Evolutionary conservation across 192 early-diverging fungal species (phyloP), one percentile per base, ranked within the genome.

Genomic region (Radiomyces spectabilis): DNA sequence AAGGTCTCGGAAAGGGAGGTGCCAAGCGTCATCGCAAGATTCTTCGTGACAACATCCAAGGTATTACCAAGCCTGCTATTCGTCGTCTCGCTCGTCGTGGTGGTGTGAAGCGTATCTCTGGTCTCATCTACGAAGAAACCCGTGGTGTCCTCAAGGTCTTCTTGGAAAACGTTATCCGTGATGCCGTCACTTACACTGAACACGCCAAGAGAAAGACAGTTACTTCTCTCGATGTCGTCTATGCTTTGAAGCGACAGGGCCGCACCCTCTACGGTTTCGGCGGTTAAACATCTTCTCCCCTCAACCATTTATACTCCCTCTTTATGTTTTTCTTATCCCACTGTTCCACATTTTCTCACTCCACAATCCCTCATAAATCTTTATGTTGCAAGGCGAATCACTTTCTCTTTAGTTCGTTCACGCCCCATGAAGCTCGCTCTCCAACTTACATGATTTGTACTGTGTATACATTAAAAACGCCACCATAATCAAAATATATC

Each of bases 41-140:
- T 84, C 85, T 97, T 61, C 88, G 94, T 64, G 94, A 97, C 69
- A 97, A 97, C 88, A 92, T 90, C 68, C 88, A 89, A 70, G 78
- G 46, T 31, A 63, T 70, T 51, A 70, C 68, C 41, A 63, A 64
- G 61, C 68, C 68, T 56, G 68, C 93, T 62, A 92, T 94, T 67
- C 90, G 92, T 66, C 92, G 92, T 87, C 90, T 98, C 48, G 95
- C 95, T 30, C 92, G 95, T 69, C 92, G 95, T 94, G 95, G 95
- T 44, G 95, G 95, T 80, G 95, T 98, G 68, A 98, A 98, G 87
- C 94, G 96, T 88, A 98, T 98, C 79, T 95, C 93, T 41, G 96
- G 94, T 57, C 88, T 95, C 53, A 61, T 61, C 77, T 98, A 98
- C 78, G 96, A 98, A 73, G 96, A 98, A 77, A 95, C 93, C 68